Evolutionary conservation across 2,329 filamentous ascomycete species (phyloP).

Genomic region (Penicillium rolfsii): DNA sequence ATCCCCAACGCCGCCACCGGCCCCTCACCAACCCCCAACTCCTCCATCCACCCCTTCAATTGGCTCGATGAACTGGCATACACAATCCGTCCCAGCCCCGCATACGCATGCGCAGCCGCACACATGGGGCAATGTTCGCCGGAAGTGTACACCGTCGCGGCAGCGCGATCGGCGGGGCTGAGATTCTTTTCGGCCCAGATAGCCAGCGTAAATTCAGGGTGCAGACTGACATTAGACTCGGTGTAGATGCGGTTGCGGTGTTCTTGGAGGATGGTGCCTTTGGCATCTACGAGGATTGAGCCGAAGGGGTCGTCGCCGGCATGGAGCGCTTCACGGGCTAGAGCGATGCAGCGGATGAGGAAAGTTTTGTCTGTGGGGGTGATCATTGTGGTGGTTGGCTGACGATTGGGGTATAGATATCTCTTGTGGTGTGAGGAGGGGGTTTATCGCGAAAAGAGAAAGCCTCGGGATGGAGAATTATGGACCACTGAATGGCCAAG

Average conservation of each 20-base stretch:
- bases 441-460: not conserved
- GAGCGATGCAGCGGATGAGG: slow-evolving; percentile 15
- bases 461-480: not conserved
- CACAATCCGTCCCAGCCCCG: slow-evolving; percentile 20
- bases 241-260: slow-evolving; percentile 22
- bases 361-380: slow-evolving; percentile 9
- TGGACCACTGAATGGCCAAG: not conserved
- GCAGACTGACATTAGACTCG: slow-evolving; percentile 15
- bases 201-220: slow-evolving; percentile 21
- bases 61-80: slow-evolving; percentile 22
- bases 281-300: slow-evolving; percentile 17
- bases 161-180: slow-evolving; percentile 8
- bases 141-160: slow-evolving; percentile 22
- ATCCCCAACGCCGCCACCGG: slow-evolving; percentile 24
- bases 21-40: slow-evolving; percentile 17
- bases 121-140: slow-evolving; percentile 26
- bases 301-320: slow-evolving; percentile 22
- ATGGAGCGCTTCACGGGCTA: slow-evolving; percentile 17
- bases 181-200: slow-evolving; percentile 22
- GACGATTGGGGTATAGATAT: not conserved
- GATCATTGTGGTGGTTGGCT: not conserved
- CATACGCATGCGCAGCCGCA: slow-evolving; percentile 18
- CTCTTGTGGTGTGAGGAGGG: not conserved
- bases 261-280: slow-evolving; percentile 16
- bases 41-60: slow-evolving; percentile 14